Evolutionary conservation across 805 yeast genomes (phyloP).

Genomic region (Saccharomycopsis synnaedendra): DNA sequence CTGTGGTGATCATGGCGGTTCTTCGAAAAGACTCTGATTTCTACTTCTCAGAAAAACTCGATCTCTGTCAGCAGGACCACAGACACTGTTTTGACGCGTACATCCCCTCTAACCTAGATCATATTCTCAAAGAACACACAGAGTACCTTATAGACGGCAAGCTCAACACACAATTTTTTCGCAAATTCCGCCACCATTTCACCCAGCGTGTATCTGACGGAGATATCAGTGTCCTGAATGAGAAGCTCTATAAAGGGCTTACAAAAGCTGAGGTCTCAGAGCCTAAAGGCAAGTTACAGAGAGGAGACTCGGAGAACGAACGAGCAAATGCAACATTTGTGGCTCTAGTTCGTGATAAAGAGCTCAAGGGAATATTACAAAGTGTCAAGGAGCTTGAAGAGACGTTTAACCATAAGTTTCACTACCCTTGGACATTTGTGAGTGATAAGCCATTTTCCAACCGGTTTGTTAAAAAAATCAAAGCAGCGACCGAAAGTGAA

Average conservation of each 20-base stretch:
- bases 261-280: conserved; percentile 29
- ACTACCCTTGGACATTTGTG: conserved; percentile 71
- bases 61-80: conserved; percentile 1
- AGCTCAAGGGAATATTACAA: conserved; percentile 32
- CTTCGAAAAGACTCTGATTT: too few relatives aligned
- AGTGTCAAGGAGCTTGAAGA: conserved; percentile 53
- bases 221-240: conserved; percentile 22
- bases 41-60: not conserved
- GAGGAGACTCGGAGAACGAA: conserved; percentile 2
- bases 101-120: conserved; percentile 1
- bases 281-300: conserved; percentile 32
- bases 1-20: not conserved
- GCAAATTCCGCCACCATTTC: conserved; percentile 6
- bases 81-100: not conserved
- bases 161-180: conserved; percentile 4
- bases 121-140: not conserved
- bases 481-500: conserved; percentile 25
- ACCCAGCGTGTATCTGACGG: conserved; percentile 1
- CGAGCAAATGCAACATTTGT: conserved; percentile 63
- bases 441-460: conserved; percentile 60
- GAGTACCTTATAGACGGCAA: not conserved
- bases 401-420: conserved; percentile 55
- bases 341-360: conserved; percentile 58
- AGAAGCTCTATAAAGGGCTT: conserved; percentile 26
- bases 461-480: conserved; percentile 37